Evolutionary conservation across 1,284 basidiomycete species (phyloP), one percentile per base, ranked within the genome.

Genomic region (Bondarzewia mesenterica): DNA sequence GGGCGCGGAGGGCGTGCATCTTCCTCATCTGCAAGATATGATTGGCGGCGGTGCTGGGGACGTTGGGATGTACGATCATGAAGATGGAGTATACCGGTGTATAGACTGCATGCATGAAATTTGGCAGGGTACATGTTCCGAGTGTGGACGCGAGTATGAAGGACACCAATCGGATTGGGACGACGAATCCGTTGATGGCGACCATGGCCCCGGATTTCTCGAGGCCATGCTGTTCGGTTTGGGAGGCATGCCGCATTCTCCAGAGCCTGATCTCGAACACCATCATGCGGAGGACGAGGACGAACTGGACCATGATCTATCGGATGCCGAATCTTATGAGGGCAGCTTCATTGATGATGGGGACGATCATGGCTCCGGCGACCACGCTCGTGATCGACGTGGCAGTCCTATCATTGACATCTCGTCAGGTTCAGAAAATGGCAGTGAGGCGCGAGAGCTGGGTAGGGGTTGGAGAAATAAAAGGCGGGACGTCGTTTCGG

Each of bases 41-140:
- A 16, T 40, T 10, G 5, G 41, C 32, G 23, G 46, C 38, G 25
- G 46, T 29, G 23, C 50, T n/a, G 22, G 40, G 21, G 29, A 38
- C 7, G 61, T 79, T 55, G 85, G 85, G 0, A 74, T 82, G 65
- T 74, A 73, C 45, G 86, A 89, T 56, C 70, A 67, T 10, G 82
- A 85, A 55, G 85, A 89, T 52, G 80, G 76, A 7, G 73, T 89
- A 6, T 82, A 77, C 55, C 74, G 86, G n/a, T 89, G 86, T 58
- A 58, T 79, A 10, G 78, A 81, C 37, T 89, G 86, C 57, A 72
- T 78, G 69, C 79, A 89, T 58, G 86, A 89, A 64, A 81, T 89
- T 50, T 79, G 73, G 74, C 75, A 71, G 50, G 82, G 81, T 1
- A 58, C 69, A 14, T 89, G 86, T 58, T 70, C 77, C 3, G 57